Evolutionary conservation across 352 stramenopile species (phyloP).

Genomic region (Pythium brachiatum): DNA sequence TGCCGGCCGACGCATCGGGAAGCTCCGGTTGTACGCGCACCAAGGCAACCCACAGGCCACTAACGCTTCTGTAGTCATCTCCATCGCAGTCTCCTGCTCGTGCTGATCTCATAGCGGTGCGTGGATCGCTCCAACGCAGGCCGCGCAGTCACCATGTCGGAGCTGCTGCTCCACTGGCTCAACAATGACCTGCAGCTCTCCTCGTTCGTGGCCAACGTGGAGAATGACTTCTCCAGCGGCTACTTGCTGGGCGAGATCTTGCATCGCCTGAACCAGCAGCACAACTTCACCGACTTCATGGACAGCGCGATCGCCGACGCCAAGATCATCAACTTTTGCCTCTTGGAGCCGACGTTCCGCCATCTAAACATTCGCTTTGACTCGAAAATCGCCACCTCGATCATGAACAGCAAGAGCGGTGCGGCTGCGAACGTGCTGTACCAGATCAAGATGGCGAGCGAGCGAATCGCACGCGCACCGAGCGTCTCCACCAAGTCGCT

Average conservation of each 20-base stretch:
- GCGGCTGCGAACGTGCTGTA: slow-evolving; percentile 76
- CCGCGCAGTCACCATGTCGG: slow-evolving; percentile 43
- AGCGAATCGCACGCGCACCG: slow-evolving; percentile 42
- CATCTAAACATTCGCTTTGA: slow-evolving; percentile 79
- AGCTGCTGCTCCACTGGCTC: slow-evolving; percentile 76
- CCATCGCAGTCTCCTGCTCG: not conserved
- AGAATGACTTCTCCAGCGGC: slow-evolving; percentile 78
- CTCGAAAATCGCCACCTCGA: slow-evolving; percentile 57
- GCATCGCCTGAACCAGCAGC: slow-evolving; percentile 86
- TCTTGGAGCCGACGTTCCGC: slow-evolving; percentile 75
- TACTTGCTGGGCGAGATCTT: slow-evolving; percentile 86
- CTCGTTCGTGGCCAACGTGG: slow-evolving; percentile 53
- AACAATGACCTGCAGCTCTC: slow-evolving; percentile 83
- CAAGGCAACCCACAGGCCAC: not conserved
- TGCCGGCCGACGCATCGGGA: not conserved
- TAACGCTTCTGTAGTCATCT: not conserved
- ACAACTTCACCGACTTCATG: slow-evolving; percentile 84
- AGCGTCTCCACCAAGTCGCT: slow-evolving; percentile 50
- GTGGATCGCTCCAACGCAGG: not conserved
- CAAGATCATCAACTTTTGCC: slow-evolving; percentile 89
- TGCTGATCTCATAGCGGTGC: not conserved
- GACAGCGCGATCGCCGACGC: slow-evolving; percentile 64
- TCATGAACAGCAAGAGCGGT: slow-evolving; percentile 79
- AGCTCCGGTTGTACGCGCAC: not conserved
- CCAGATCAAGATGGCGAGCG: slow-evolving; percentile 76